phyloP scores from a whole-genome alignment of 208 protist genomes.

The Crithidia fasciculata region DNA sequence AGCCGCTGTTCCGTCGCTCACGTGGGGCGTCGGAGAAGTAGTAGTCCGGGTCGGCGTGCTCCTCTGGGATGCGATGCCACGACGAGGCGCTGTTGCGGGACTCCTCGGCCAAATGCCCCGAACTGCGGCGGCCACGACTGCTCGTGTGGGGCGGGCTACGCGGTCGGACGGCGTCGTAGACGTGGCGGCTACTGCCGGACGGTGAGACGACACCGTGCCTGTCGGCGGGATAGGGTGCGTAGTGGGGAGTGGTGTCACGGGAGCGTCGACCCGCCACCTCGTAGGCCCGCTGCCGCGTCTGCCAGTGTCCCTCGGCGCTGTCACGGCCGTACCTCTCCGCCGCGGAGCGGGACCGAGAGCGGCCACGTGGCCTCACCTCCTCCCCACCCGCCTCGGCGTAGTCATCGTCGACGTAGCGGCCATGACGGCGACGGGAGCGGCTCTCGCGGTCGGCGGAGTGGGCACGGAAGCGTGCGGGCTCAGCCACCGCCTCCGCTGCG shows the following conservation, averaged over 20 bases:
- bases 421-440: not conserved
- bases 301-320: not conserved
- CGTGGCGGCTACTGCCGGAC: not conserved
- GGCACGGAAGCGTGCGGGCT: slow-evolving; percentile 5
- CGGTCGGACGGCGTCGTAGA: slow-evolving; percentile 9
- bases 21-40: slow-evolving; percentile 14
- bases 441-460: slow-evolving; percentile 9
- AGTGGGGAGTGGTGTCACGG: not conserved
- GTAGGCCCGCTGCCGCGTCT: slow-evolving; percentile 2
- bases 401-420: not conserved
- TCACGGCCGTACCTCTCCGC: not conserved
- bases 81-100: not conserved
- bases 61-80: not conserved
- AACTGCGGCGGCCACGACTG: not conserved
- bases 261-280: slow-evolving; percentile 3
- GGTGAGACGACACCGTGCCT: not conserved
- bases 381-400: slow-evolving; percentile 9
- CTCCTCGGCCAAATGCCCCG: not conserved
- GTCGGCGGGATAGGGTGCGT: not conserved
- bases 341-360: not conserved
- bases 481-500: slow-evolving; percentile 14
- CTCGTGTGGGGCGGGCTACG: not conserved
- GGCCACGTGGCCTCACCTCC: not conserved
- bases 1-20: not conserved
- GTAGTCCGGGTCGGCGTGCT: slow-evolving; percentile 10